Evolutionary conservation across 331 rosid genomes (phyloP).

Genomic region (Acacia pycnantha): DNA sequence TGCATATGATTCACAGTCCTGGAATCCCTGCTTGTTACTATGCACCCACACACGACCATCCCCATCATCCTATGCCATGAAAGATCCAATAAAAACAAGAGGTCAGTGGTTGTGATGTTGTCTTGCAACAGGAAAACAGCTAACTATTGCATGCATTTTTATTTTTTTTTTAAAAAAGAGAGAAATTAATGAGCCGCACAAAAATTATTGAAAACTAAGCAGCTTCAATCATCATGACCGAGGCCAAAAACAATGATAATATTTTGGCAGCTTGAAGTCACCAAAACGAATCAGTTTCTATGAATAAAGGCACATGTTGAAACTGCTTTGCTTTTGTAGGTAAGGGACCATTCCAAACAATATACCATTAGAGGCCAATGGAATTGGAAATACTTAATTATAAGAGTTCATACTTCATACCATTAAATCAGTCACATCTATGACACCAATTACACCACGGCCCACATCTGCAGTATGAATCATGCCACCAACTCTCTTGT

Average conservation of each 20-base stretch:
- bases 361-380: not conserved
- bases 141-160: not conserved
- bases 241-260: not conserved
- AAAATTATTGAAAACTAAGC: slow-evolving; percentile 1
- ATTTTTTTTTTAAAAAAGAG: not conserved
- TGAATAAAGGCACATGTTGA: not conserved
- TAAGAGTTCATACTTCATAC: slow-evolving; percentile 34
- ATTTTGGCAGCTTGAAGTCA: slow-evolving; percentile 10
- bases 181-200: not conserved
- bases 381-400: not conserved
- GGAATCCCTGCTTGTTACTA: slow-evolving; percentile 65
- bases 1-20: slow-evolving; percentile 54
- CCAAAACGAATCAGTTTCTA: slow-evolving; percentile 7
- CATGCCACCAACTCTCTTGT: slow-evolving; percentile 67
- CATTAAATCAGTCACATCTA: slow-evolving; percentile 53
- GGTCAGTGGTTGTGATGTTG: slow-evolving; percentile 9
- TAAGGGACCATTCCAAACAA: slow-evolving; percentile 4
- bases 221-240: not conserved
- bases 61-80: slow-evolving; percentile 37
- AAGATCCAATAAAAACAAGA: slow-evolving; percentile 1
- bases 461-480: slow-evolving; percentile 50
- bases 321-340: slow-evolving; percentile 19
- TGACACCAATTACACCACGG: slow-evolving; percentile 64
- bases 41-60: slow-evolving; percentile 57
- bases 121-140: not conserved